A percentile compares a stretch with the other conserved stretches of the same genome.
Evolutionary conservation across 1,284 basidiomycete species (phyloP).

Genomic region (Cerioporus squamosus): DNA sequence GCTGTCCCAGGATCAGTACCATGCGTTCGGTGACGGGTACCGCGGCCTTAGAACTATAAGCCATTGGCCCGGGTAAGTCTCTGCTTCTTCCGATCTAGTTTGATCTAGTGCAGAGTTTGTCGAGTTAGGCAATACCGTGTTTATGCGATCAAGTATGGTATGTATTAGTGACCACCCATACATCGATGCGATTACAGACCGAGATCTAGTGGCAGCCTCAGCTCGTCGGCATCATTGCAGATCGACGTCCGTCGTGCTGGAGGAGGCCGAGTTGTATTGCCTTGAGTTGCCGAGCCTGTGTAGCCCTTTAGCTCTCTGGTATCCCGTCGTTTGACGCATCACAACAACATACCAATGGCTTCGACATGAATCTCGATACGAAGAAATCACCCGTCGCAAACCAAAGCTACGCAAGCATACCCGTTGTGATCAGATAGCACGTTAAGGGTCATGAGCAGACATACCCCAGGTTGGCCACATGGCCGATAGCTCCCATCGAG

Average conservation of each 20-base stretch:
- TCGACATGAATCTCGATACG: slow-evolving; percentile 21
- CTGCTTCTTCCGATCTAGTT: too few species aligned
- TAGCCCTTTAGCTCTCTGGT: neutral
- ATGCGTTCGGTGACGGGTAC: too few species aligned
- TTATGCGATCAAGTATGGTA: too few species aligned
- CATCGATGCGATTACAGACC: neutral
- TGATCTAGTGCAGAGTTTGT: too few species aligned
- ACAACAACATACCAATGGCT: slow-evolving; percentile 9
- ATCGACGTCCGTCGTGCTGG: slow-evolving; percentile 24
- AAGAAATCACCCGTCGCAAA: slow-evolving; percentile 21
- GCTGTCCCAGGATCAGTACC: too few species aligned
- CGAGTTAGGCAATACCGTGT: too few species aligned
- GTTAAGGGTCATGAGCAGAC: slow-evolving; percentile 1
- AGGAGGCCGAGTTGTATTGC: slow-evolving; percentile 11
- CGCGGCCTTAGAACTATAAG: too few species aligned
- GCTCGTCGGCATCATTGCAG: slow-evolving; percentile 3
- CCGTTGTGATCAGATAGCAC: neutral
- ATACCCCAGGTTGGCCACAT: slow-evolving; percentile 37
- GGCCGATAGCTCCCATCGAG: slow-evolving; percentile 42
- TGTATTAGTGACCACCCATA: too few species aligned
- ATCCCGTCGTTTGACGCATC: too few species aligned
- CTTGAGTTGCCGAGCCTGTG: slow-evolving; percentile 20
- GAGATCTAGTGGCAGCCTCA: too few species aligned
- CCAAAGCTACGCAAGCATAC: slow-evolving; percentile 2
- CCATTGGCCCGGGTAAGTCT: too few species aligned